Conservation (phyloP, 768 basidiomycete genomes). For the Kwoniella europaea region DNA sequence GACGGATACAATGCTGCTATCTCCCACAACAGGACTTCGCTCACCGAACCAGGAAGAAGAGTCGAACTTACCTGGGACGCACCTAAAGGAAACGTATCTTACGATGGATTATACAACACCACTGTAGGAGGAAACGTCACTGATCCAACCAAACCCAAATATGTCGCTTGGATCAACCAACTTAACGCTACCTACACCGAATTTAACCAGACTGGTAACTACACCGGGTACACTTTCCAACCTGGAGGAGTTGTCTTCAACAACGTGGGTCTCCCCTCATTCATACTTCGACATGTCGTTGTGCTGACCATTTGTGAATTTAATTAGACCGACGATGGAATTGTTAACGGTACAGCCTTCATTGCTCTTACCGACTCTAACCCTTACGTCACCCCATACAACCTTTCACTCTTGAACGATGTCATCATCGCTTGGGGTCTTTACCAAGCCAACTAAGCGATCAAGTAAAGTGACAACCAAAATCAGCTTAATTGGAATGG, state of each 20-base stretch:
- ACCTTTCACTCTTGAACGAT: slow-evolving; percentile 62
- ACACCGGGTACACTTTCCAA: slow-evolving; percentile 63
- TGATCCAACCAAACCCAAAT: slow-evolving; percentile 60
- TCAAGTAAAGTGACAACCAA: no score
- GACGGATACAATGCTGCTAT: slow-evolving; percentile 61
- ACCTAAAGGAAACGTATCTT: slow-evolving; percentile 65
- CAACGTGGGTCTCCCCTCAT: slow-evolving; percentile 16
- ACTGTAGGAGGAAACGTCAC: slow-evolving; percentile 58
- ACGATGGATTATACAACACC: slow-evolving; percentile 65
- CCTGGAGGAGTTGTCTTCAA: slow-evolving; percentile 63
- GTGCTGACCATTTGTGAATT: no score
- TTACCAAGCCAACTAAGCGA: slow-evolving; percentile 51
- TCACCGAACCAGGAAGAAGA: slow-evolving; percentile 62
- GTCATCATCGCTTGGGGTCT: slow-evolving; percentile 63
- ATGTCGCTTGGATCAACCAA: slow-evolving; percentile 67
- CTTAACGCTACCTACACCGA: slow-evolving; percentile 68
- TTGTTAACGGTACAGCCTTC: slow-evolving; percentile 68
- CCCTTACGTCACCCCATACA: slow-evolving; percentile 67
- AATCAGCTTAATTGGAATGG: no score
- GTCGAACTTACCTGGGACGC: slow-evolving; percentile 66
- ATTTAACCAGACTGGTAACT: slow-evolving; percentile 60
- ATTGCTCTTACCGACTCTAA: slow-evolving; percentile 64
- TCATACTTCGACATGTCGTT: no score
- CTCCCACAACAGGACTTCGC: slow-evolving; percentile 65
- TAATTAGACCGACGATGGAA: slow-evolving; percentile 55